Percentiles rank a stretch among this genome's conserved stretches.
phyloP scores from a whole-genome alignment of 257 asterid species.

The Phtheirospermum japonicum region DNA sequence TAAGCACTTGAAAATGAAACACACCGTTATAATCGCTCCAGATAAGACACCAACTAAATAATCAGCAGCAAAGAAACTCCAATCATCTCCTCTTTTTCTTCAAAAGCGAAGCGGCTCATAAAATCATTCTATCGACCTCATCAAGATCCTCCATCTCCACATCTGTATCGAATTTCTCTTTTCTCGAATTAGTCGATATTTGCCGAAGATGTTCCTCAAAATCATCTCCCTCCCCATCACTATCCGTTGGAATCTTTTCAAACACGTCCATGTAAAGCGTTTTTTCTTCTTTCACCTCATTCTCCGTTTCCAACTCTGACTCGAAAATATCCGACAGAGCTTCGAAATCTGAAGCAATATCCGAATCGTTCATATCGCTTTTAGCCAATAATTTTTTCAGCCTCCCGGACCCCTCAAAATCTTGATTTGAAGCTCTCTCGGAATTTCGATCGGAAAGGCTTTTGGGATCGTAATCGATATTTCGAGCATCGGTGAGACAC shows the following conservation, averaged over 20 bases:
- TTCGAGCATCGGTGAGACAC: slow-evolving; percentile 40
- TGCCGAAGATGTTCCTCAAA: slow-evolving; percentile 67
- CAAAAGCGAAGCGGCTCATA: slow-evolving; percentile 83
- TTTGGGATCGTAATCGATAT: slow-evolving; percentile 26
- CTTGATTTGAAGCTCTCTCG: slow-evolving; percentile 35
- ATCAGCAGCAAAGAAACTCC: neutral
- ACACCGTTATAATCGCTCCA: neutral
- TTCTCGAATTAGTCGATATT: slow-evolving; percentile 61
- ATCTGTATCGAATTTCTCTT: slow-evolving; percentile 36
- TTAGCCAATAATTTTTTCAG: slow-evolving; percentile 56
- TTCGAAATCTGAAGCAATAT: slow-evolving; percentile 59
- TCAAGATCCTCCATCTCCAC: slow-evolving; percentile 52
- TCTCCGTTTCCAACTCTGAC: slow-evolving; percentile 60
- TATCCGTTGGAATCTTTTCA: slow-evolving; percentile 55
- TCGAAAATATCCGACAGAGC: slow-evolving; percentile 85
- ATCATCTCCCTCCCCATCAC: slow-evolving; percentile 45
- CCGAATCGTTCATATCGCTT: slow-evolving; percentile 37
- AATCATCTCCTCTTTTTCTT: slow-evolving; percentile 63
- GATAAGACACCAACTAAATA: neutral
- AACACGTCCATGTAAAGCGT: slow-evolving; percentile 70
- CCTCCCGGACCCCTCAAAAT: slow-evolving; percentile 54
- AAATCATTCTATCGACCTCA: slow-evolving; percentile 74
- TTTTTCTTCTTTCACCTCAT: slow-evolving; percentile 41
- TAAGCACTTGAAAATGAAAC: neutral
- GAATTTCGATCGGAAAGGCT: slow-evolving; percentile 27